Conservation (phyloP, 2,329 filamentous ascomycete genomes). For the Neophaeococcomyces mojaviensis region DNA sequence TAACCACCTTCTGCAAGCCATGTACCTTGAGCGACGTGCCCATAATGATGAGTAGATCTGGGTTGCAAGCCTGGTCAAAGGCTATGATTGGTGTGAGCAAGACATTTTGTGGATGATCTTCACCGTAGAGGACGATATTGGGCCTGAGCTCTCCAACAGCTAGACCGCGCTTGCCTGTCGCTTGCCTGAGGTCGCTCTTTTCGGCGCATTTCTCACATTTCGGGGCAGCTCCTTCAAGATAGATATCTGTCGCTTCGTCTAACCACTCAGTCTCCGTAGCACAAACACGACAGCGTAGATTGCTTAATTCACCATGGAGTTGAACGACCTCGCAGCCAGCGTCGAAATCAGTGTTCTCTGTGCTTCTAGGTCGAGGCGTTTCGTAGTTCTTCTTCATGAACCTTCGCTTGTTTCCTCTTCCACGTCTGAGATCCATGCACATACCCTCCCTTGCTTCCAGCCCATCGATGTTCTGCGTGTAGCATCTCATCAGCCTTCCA, state of each 20-base stretch:
- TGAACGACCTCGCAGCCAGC: constrained; percentile 48
- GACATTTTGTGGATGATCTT: constrained; percentile 63
- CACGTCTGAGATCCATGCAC: constrained; percentile 53
- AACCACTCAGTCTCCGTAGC: constrained; percentile 34
- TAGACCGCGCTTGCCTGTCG: constrained; percentile 58
- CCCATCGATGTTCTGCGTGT: constrained; percentile 69
- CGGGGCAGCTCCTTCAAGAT: constrained; percentile 56
- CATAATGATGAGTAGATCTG: constrained; percentile 62
- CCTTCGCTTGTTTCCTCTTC: constrained; percentile 54
- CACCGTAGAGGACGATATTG: constrained; percentile 67
- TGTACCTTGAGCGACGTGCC: constrained; percentile 66
- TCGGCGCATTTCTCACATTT: constrained; percentile 59
- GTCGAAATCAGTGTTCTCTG: constrained; percentile 26
- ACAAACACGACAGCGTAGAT: constrained; percentile 49
- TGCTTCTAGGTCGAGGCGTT: constrained; percentile 16
- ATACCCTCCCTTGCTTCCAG: constrained; percentile 65
- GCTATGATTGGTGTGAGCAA: constrained; percentile 62
- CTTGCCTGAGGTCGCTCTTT: constrained; percentile 55
- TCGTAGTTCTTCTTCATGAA: constrained; percentile 45
- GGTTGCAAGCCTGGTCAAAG: constrained; percentile 57
- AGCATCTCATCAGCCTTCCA: constrained; percentile 62
- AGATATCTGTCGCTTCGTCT: constrained; percentile 39
- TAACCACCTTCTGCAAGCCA: constrained; percentile 62
- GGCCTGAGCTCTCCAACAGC: constrained; percentile 62
- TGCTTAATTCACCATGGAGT: constrained; percentile 61